Evolutionary conservation across 2,329 filamentous ascomycete genomes (phyloP).

Genomic region (Xylaria sp.): DNA sequence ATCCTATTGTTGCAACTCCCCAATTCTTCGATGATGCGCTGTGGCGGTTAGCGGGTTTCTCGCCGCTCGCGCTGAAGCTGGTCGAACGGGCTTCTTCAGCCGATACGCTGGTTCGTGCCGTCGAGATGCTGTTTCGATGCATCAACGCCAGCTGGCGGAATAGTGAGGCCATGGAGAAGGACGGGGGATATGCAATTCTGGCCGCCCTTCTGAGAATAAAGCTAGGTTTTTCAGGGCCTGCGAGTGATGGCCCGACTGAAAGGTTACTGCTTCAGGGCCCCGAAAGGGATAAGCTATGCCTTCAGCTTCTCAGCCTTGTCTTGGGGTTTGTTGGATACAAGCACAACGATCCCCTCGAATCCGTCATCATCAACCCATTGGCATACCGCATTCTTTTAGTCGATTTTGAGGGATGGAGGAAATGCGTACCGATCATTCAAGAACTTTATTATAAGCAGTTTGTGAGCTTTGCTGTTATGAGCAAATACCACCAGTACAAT

Average conservation of each 20-base stretch:
- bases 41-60: conserved; percentile 91
- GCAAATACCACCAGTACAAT: conserved; percentile 92
- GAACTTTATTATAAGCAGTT: conserved; percentile 94
- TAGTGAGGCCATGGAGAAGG: conserved; percentile 96
- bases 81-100: conserved; percentile 74
- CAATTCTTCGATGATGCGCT: conserved; percentile 87
- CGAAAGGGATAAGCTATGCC: conserved; percentile 57
- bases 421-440: conserved; percentile 74
- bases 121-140: conserved; percentile 82
- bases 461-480: conserved; percentile 81
- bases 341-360: conserved; percentile 75
- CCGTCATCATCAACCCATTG: conserved; percentile 92
- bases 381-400: conserved; percentile 91
- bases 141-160: conserved; percentile 94
- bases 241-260: conserved; percentile 39
- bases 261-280: conserved; percentile 52
- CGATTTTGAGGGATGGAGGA: conserved; percentile 91
- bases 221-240: conserved; percentile 58
- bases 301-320: conserved; percentile 73
- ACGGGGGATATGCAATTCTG: conserved; percentile 89
- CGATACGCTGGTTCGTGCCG: conserved; percentile 73
- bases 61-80: conserved; percentile 80
- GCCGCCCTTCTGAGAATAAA: conserved; percentile 84
- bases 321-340: conserved; percentile 90
- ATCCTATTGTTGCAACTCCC: conserved; percentile 78